phyloP scores from a whole-genome alignment of 2,329 filamentous ascomycete species.

The Diaporthe sp. region DNA sequence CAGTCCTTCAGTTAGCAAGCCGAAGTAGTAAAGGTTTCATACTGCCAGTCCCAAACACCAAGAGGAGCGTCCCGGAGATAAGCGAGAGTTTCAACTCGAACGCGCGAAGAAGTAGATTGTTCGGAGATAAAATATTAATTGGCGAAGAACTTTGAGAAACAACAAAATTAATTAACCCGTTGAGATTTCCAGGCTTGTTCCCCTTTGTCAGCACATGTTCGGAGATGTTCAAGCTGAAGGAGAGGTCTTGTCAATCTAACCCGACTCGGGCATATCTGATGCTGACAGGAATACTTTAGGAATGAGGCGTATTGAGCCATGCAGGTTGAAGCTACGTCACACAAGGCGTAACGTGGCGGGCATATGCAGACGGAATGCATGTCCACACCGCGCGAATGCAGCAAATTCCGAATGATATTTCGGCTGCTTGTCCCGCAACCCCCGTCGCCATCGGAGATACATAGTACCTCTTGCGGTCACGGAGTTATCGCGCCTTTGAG shows the following conservation, averaged over 20 bases:
- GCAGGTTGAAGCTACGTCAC: not conserved
- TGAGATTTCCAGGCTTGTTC: not conserved
- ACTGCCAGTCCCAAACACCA: not conserved
- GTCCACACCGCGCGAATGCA: not conserved
- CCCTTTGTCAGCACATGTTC: not conserved
- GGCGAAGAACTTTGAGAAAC: not conserved
- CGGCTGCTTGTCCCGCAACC: not conserved
- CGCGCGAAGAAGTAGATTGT: too few species aligned
- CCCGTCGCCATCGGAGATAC: conserved; percentile 1
- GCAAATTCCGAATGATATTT: not conserved
- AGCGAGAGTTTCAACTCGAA: not conserved
- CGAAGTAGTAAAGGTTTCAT: not conserved
- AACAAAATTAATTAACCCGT: not conserved
- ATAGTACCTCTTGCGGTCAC: not conserved
- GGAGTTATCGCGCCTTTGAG: conserved; percentile 26
- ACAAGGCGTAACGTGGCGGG: conserved; percentile 6
- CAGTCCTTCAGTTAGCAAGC: not conserved
- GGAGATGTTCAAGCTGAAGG: not conserved
- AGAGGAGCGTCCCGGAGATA: not conserved
- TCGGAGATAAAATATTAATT: not conserved
- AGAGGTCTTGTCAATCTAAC: not conserved
- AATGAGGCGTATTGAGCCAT: not conserved
- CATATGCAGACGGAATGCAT: not conserved
- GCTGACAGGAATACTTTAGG: not conserved
- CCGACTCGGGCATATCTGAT: not conserved